Conservation (phyloP, 805 yeast genomes). For the Debaryomyces prosopidis region DNA sequence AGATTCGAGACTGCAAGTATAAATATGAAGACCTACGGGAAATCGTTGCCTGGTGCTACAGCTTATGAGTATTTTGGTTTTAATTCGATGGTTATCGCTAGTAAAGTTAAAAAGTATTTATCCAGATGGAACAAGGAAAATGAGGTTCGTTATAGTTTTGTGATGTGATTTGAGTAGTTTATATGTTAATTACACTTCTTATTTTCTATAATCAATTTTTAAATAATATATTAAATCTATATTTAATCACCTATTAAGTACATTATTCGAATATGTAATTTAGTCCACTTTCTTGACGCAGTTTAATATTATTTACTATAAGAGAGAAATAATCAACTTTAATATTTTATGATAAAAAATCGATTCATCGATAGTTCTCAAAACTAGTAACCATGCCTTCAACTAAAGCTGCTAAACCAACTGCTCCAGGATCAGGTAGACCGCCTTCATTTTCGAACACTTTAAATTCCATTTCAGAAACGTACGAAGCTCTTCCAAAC, state of each 20-base stretch:
- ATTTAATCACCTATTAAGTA: too few relatives aligned
- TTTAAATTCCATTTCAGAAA: slow-evolving; percentile 40
- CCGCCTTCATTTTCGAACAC: slow-evolving; percentile 51
- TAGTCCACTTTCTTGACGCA: too few relatives aligned
- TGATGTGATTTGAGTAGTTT: slow-evolving; percentile 20
- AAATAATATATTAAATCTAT: too few relatives aligned
- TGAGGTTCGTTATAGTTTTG: slow-evolving; percentile 23
- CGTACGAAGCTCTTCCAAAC: slow-evolving; percentile 90
- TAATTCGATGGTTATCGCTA: slow-evolving; percentile 20
- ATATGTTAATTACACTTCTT: too few relatives aligned
- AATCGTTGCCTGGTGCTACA: slow-evolving; percentile 32
- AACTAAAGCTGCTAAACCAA: slow-evolving; percentile 48
- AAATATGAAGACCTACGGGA: slow-evolving; percentile 32
- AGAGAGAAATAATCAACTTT: too few relatives aligned
- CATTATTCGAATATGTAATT: too few relatives aligned
- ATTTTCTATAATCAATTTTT: too few relatives aligned
- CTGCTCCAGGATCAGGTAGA: slow-evolving; percentile 86
- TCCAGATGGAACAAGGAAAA: slow-evolving; percentile 9
- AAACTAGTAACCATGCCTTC: too few relatives aligned
- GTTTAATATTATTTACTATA: too few relatives aligned
- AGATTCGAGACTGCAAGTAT: slow-evolving; percentile 35
- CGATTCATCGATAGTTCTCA: too few relatives aligned
- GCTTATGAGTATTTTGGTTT: slow-evolving; percentile 32
- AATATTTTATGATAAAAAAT: too few relatives aligned
- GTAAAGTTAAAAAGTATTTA: slow-evolving; percentile 26